Evolutionary conservation across 2,329 filamentous ascomycete species (phyloP).

Genomic region (Pseudogymnoascus pannorum): DNA sequence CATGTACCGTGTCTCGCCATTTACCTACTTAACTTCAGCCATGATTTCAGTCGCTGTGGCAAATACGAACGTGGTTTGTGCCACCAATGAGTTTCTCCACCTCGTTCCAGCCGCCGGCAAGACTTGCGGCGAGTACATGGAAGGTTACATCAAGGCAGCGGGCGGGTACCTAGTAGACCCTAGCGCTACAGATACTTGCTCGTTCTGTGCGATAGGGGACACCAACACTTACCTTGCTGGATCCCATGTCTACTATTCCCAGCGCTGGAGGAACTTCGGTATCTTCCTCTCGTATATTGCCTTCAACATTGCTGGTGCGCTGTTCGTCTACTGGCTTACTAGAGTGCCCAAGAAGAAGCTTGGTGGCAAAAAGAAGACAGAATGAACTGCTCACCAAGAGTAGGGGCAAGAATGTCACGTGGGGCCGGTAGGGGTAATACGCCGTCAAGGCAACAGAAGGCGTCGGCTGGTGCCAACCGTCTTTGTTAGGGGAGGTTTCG

Average conservation of each 20-base stretch:
- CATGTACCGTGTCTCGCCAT: constrained; percentile 47
- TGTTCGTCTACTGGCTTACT: constrained; percentile 46
- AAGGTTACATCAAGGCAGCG: constrained; percentile 35
- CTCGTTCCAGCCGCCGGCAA: constrained; percentile 51
- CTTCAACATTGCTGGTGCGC: constrained; percentile 46
- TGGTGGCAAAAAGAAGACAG: background rate
- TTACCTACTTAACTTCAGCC: constrained; percentile 66
- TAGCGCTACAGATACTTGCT: constrained; percentile 41
- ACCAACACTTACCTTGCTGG: constrained; percentile 44
- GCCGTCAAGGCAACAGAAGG: no score
- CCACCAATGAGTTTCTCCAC: constrained; percentile 58
- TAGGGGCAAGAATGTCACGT: background rate
- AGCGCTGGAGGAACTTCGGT: constrained; percentile 63
- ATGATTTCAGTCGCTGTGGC: constrained; percentile 66
- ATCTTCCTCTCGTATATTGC: constrained; percentile 49
- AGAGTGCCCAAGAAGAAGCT: constrained; percentile 35
- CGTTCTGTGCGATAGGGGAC: constrained; percentile 44
- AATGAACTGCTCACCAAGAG: background rate
- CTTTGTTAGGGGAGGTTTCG: no score
- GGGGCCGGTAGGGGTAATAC: no score
- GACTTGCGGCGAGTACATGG: constrained; percentile 55
- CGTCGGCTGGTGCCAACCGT: no score
- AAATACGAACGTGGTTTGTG: constrained; percentile 58
- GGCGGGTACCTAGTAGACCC: constrained; percentile 43
- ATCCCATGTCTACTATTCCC: constrained; percentile 44